Conservation (phyloP, 1,284 basidiomycete genomes). For the Neolentinus lepideus region DNA sequence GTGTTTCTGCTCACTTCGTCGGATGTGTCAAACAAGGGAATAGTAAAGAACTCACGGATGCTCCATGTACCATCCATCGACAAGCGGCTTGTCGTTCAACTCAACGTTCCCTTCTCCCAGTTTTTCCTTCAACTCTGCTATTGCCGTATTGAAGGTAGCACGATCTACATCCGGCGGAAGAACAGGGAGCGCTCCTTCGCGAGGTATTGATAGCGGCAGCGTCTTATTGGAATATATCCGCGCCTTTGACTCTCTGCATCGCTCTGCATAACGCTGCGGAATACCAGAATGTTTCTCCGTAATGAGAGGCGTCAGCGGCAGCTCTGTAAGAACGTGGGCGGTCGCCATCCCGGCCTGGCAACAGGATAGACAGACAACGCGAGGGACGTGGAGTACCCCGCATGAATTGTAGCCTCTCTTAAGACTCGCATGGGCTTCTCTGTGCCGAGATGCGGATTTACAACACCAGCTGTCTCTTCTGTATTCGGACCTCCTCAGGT, state of each 20-base stretch:
- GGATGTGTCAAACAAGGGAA: constrained; percentile 38
- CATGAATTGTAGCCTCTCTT: not conserved
- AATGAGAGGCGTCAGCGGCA: not conserved
- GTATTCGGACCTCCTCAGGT: not conserved
- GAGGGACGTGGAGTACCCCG: not conserved
- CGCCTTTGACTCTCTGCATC: not conserved
- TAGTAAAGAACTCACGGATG: not conserved
- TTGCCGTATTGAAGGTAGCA: constrained; percentile 44
- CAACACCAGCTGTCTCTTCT: not conserved
- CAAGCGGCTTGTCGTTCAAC: constrained; percentile 1
- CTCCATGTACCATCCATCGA: constrained; percentile 1
- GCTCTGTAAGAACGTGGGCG: not conserved
- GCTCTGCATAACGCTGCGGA: not conserved
- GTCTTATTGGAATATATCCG: constrained; percentile 1
- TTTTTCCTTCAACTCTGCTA: constrained; percentile 34
- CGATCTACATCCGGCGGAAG: not conserved
- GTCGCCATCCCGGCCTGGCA: not conserved
- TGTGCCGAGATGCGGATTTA: not conserved
- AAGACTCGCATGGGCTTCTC: not conserved
- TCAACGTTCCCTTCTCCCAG: constrained; percentile 33
- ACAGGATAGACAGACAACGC: not conserved
- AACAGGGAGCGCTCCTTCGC: not conserved
- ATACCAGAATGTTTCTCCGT: constrained; percentile 1
- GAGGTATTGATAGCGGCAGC: not conserved
- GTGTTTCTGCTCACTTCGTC: constrained; percentile 24